Conservation (phyloP, 2,329 filamentous ascomycete species). For the Cryphonectria carpinicola region DNA sequence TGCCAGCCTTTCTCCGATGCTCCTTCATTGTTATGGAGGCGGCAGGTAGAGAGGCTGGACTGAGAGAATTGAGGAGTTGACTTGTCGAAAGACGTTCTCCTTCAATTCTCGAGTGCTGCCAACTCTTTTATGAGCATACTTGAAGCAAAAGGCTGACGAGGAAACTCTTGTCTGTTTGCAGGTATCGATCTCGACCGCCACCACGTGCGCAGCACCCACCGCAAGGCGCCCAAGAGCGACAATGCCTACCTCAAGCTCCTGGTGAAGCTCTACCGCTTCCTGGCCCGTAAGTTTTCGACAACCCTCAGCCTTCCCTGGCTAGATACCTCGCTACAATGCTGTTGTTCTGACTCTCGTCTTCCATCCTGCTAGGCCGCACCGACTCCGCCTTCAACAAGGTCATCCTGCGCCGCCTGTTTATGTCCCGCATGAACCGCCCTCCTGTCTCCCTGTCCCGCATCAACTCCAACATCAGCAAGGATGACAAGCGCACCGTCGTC, state of each 20-base stretch:
- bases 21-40: slow-evolving; percentile 9
- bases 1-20: slow-evolving; percentile 22
- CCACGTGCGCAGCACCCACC: slow-evolving; percentile 75
- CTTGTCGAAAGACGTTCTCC: slow-evolving; percentile 28
- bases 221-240: slow-evolving; percentile 92
- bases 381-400: slow-evolving; percentile 99
- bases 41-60: slow-evolving; percentile 16
- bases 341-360: slow-evolving; percentile 1
- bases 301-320: slow-evolving; percentile 3
- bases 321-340: neutral
- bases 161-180: slow-evolving; percentile 52
- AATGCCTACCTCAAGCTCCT: slow-evolving; percentile 97
- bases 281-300: slow-evolving; percentile 73
- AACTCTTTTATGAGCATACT: slow-evolving; percentile 62
- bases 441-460: slow-evolving; percentile 95
- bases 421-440: slow-evolving; percentile 97
- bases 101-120: slow-evolving; percentile 32
- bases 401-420: slow-evolving; percentile 94
- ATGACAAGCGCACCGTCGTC: slow-evolving; percentile 85
- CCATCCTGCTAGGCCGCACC: slow-evolving; percentile 72
- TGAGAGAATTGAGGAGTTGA: slow-evolving; percentile 17
- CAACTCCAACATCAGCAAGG: slow-evolving; percentile 66
- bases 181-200: slow-evolving; percentile 74
- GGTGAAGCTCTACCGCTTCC: slow-evolving; percentile 98
- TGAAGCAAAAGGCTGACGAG: slow-evolving; percentile 63